A percentile compares a stretch with the other conserved stretches of the same genome.
These are phyloP conservation scores for Populus ilicifolia DNA, from an alignment of 345 rosid species.

Conservation along the genomic window DNA sequence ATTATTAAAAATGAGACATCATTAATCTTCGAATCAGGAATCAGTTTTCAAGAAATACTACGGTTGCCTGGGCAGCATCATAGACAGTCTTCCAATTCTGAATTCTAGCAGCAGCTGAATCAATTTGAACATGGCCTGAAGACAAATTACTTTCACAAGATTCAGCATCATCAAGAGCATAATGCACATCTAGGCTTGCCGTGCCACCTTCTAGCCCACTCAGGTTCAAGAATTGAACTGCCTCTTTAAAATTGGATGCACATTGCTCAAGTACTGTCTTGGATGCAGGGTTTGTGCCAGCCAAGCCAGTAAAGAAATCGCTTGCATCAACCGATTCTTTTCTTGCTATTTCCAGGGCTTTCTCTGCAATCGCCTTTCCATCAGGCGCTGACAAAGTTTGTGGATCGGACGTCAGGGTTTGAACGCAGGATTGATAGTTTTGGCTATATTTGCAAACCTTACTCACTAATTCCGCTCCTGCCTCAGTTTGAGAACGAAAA, in stretches of 20 bases:
- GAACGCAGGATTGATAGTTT: not conserved
- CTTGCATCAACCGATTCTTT: not conserved
- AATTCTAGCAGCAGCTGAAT: not conserved
- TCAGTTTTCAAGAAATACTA: not conserved
- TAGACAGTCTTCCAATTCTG: constrained; percentile 10
- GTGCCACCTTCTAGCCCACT: constrained; percentile 7
- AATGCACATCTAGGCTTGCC: constrained; percentile 23
- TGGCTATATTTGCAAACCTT: not conserved
- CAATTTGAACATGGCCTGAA: not conserved
- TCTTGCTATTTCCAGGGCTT: not conserved
- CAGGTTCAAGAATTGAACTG: not conserved
- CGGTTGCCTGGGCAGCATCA: constrained; percentile 8
- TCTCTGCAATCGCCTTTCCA: not conserved
- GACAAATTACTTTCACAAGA: constrained; percentile 8
- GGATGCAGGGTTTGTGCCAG: not conserved
- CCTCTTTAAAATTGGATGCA: not conserved
- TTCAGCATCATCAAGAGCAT: constrained; percentile 11
- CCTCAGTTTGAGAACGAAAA: constrained; percentile 1
- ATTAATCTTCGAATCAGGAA: not conserved
- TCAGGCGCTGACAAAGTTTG: not conserved
- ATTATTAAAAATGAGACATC: not conserved
- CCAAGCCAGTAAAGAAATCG: not conserved
- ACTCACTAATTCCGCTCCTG: not conserved
- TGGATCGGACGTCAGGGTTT: not conserved
- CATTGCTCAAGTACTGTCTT: not conserved